These are phyloP conservation scores for Phytophthora tubulina DNA, from an alignment of 352 stramenopile species.

Conservation along the genomic window DNA sequence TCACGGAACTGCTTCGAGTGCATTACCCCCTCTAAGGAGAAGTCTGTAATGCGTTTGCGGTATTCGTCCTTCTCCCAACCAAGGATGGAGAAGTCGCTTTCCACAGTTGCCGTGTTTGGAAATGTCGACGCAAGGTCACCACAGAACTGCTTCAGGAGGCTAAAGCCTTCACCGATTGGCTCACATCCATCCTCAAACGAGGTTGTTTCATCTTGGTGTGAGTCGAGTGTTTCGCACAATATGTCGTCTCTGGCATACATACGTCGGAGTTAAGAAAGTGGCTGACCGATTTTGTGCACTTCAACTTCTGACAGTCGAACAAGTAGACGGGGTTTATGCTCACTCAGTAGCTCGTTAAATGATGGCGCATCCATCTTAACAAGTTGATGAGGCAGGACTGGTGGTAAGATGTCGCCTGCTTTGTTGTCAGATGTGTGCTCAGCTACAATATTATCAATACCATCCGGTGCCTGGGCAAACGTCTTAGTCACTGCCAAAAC, in stretches of 20 bases:
- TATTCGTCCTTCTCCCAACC: slow-evolving; percentile 1
- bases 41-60: neutral
- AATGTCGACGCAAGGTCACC: neutral
- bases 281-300: neutral
- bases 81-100: neutral
- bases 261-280: neutral
- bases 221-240: neutral
- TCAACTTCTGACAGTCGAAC: neutral
- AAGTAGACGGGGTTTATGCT: neutral
- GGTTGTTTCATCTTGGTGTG: too few species aligned
- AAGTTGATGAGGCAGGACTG: neutral
- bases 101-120: neutral
- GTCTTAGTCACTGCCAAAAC: neutral
- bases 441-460: neutral
- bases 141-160: neutral
- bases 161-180: neutral
- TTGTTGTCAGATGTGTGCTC: neutral
- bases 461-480: neutral
- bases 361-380: neutral
- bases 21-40: neutral
- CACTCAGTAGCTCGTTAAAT: neutral
- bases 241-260: neutral
- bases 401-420: neutral
- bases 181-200: neutral
- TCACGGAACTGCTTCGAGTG: neutral